Conservation (phyloP, 2,329 filamentous ascomycete species). For the Fusarium verticillioides region DNA sequence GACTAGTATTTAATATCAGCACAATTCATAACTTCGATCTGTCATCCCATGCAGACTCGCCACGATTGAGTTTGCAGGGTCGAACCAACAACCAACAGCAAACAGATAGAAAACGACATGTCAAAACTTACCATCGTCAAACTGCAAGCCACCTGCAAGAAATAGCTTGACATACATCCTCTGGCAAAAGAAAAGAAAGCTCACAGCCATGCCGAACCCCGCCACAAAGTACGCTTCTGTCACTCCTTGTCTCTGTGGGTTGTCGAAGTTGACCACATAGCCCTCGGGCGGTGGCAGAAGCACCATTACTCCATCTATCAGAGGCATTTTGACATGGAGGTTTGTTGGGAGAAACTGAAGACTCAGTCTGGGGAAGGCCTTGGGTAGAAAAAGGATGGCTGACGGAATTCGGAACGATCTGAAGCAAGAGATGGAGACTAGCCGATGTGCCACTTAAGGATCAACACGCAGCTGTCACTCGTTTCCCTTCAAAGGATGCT, state of each 20-base stretch:
- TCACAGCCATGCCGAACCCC: constrained; percentile 33
- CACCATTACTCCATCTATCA: constrained; percentile 25
- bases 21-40: background rate
- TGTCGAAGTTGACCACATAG: constrained; percentile 50
- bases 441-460: background rate
- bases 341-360: background rate
- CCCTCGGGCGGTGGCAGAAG: constrained; percentile 44
- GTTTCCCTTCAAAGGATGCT: background rate
- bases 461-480: background rate
- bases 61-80: background rate
- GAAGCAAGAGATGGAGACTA: background rate
- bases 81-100: background rate
- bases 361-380: background rate
- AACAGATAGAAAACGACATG: background rate
- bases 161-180: constrained; percentile 43
- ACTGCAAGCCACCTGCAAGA: constrained; percentile 35
- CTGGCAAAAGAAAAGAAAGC: constrained; percentile 41
- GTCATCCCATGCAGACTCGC: background rate
- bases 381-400: background rate
- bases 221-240: constrained; percentile 37
- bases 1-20: constrained; percentile 15
- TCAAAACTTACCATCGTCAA: constrained; percentile 43
- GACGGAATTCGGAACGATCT: background rate
- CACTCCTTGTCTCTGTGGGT: constrained; percentile 44
- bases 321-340: constrained; percentile 21